Conservation (phyloP, 2,329 filamentous ascomycete species). For the Aspergillus ibericus region DNA sequence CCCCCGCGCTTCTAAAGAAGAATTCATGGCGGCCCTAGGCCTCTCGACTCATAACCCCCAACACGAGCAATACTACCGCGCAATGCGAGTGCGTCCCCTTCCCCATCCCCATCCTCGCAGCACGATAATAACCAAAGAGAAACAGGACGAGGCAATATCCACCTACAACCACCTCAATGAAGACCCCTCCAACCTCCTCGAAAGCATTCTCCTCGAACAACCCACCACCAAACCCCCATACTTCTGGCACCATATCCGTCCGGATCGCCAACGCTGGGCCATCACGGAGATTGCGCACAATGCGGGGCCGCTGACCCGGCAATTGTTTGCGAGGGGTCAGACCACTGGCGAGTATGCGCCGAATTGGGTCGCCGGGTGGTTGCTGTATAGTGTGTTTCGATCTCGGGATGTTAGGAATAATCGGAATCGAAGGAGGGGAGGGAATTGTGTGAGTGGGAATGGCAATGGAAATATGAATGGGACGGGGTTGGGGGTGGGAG, state of each 20-base stretch:
- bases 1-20: conserved; percentile 47
- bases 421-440: conserved; percentile 43
- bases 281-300: conserved; percentile 46
- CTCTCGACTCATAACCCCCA: conserved; percentile 43
- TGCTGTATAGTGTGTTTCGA: conserved; percentile 51
- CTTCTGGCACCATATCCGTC: conserved; percentile 50
- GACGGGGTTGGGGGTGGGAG: neutral
- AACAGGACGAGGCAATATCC: conserved; percentile 46
- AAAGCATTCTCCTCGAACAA: conserved; percentile 38
- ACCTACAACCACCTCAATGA: conserved; percentile 45
- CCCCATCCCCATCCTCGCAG: neutral
- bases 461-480: neutral
- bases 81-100: conserved; percentile 43
- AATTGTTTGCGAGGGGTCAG: conserved; percentile 41
- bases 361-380: conserved; percentile 49
- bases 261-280: conserved; percentile 43
- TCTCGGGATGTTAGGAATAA: conserved; percentile 49
- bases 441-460: conserved; percentile 17
- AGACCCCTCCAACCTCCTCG: conserved; percentile 42
- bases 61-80: conserved; percentile 46
- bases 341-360: conserved; percentile 47
- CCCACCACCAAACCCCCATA: conserved; percentile 42
- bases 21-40: conserved; percentile 48
- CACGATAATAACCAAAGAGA: neutral
- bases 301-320: conserved; percentile 39